These are phyloP conservation scores for Ogataea henricii DNA, from an alignment of 805 yeast genomes.

Conservation along the genomic window DNA sequence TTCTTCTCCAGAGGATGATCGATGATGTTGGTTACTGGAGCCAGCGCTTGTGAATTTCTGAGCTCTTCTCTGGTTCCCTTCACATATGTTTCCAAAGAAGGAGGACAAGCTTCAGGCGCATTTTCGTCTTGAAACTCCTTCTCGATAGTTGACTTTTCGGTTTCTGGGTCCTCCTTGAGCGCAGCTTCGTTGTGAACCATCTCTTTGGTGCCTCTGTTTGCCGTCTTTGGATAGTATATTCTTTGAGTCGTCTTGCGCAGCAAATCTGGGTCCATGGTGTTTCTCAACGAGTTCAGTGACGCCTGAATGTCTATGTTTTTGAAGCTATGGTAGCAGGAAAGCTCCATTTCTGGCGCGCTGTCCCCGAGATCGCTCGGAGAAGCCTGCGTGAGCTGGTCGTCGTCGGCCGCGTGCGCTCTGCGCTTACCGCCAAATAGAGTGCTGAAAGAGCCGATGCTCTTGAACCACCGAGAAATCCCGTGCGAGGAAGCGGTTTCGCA, in stretches of 20 bases:
- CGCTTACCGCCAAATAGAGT: slow-evolving; percentile 10
- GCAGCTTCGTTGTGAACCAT: neutral
- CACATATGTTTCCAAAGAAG: slow-evolving; percentile 2
- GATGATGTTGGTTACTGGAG: neutral
- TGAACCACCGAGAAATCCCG: slow-evolving; percentile 12
- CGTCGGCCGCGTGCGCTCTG: neutral
- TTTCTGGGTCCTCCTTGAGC: neutral
- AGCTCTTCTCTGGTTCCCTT: neutral
- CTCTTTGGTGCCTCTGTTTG: neutral
- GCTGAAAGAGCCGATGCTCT: slow-evolving; percentile 1
- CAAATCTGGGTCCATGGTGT: slow-evolving; percentile 15
- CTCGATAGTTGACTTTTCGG: neutral
- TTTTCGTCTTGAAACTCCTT: neutral
- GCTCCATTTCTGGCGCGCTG: slow-evolving; percentile 5
- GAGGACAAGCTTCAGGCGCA: neutral
- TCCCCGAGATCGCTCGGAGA: slow-evolving; percentile 1
- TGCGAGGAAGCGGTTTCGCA: neutral
- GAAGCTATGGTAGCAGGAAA: slow-evolving; percentile 20
- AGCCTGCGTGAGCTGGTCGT: neutral
- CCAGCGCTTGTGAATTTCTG: neutral
- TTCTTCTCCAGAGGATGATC: neutral
- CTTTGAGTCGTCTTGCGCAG: slow-evolving; percentile 20
- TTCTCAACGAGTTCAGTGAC: slow-evolving; percentile 16
- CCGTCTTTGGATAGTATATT: slow-evolving; percentile 1
- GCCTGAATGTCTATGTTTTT: slow-evolving; percentile 16